These are phyloP conservation scores for Nigrograna mackinnonii DNA, from an alignment of 2,329 filamentous ascomycete species.

Conservation along the genomic window DNA sequence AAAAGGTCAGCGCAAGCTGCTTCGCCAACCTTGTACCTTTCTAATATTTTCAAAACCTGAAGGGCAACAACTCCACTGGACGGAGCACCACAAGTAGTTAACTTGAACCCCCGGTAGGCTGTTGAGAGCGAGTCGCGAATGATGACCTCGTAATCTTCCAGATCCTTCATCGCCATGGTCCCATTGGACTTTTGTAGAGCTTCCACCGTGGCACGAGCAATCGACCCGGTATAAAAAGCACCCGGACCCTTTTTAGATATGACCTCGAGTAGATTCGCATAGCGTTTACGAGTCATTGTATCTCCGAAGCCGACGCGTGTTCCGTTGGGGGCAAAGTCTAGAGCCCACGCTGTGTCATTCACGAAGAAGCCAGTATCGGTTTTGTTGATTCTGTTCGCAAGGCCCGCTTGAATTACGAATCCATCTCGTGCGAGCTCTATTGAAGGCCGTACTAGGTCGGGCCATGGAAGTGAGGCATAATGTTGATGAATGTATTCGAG, in stretches of 20 bases:
- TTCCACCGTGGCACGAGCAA: constrained; percentile 71
- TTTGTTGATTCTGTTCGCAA: constrained; percentile 61
- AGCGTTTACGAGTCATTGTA: constrained; percentile 74
- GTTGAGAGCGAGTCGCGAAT: constrained; percentile 59
- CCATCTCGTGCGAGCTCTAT: constrained; percentile 1
- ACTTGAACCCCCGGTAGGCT: constrained; percentile 61
- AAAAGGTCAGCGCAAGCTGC: constrained; percentile 62
- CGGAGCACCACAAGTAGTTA: constrained; percentile 71
- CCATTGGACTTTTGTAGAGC: constrained; percentile 69
- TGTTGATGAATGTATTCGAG: constrained; percentile 73
- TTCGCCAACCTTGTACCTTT: constrained; percentile 66
- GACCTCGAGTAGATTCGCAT: constrained; percentile 72
- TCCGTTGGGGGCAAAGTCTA: constrained; percentile 83
- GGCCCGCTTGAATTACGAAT: background rate
- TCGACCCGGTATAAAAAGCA: constrained; percentile 69
- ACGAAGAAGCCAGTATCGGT: constrained; percentile 65
- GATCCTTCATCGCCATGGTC: constrained; percentile 76
- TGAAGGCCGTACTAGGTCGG: constrained; percentile 67
- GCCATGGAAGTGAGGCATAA: constrained; percentile 59
- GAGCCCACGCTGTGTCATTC: constrained; percentile 75
- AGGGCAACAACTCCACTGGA: constrained; percentile 76
- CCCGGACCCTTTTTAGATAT: constrained; percentile 72
- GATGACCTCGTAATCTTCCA: constrained; percentile 67
- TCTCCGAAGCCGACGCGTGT: constrained; percentile 70
- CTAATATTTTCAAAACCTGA: constrained; percentile 75